phyloP scores from a whole-genome alignment of 129 eudicot species.

The Flaveria sonorensis region DNA sequence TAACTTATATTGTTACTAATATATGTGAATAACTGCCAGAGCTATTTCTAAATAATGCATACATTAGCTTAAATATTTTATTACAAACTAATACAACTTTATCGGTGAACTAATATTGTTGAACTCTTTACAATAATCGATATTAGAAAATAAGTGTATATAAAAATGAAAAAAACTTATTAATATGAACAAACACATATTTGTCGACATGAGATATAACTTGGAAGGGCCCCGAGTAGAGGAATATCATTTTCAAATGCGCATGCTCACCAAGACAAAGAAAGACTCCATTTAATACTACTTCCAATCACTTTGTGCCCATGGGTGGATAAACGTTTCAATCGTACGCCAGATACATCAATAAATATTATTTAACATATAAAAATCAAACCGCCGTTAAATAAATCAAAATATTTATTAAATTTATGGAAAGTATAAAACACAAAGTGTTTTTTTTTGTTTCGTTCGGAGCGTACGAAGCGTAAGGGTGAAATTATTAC shows the following conservation, averaged over 20 bases:
- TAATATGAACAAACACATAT: neutral
- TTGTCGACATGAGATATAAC: neutral
- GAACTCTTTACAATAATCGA: neutral
- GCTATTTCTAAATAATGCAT: neutral
- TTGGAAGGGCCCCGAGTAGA: constrained; percentile 16
- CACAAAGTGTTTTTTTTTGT: no score
- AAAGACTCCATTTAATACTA: constrained; percentile 18
- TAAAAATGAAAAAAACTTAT: neutral
- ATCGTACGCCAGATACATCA: constrained; percentile 22
- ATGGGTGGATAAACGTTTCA: constrained; percentile 30
- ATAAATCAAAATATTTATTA: neutral
- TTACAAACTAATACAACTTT: neutral
- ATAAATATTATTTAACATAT: neutral
- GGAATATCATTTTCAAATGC: constrained; percentile 14
- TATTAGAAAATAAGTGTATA: neutral
- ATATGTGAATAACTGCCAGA: no score
- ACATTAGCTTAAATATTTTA: neutral
- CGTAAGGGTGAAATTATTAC: no score
- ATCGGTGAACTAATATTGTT: neutral
- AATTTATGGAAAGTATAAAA: no score
- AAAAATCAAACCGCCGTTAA: neutral
- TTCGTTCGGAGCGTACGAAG: no score
- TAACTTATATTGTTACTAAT: no score
- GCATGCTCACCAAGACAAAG: constrained; percentile 29
- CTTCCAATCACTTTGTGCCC: constrained; percentile 24